phyloP scores from a whole-genome alignment of 371 early-diverging fungal species.

The Circinella minor region DNA sequence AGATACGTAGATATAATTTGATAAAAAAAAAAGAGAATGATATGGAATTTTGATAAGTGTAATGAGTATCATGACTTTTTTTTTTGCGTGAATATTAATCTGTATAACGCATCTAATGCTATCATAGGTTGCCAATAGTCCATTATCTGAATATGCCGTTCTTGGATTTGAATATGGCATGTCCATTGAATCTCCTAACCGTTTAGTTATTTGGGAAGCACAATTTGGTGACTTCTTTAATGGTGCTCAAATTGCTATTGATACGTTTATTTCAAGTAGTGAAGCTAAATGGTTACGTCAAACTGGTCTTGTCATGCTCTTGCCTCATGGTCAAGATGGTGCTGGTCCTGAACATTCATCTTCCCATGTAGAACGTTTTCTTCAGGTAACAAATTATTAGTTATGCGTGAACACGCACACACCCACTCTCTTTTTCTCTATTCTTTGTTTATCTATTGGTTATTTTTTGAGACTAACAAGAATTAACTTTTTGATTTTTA shows the following conservation, averaged over 20 bases:
- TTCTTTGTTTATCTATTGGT: neutral
- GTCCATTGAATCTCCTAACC: conserved; percentile 84
- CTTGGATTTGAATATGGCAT: conserved; percentile 96
- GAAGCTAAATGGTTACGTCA: conserved; percentile 96
- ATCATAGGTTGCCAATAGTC: conserved; percentile 86
- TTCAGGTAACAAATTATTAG: conserved; percentile 67
- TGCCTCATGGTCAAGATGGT: conserved; percentile 98
- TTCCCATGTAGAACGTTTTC: conserved; percentile 91
- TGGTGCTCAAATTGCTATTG: conserved; percentile 95
- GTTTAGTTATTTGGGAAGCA: conserved; percentile 94
- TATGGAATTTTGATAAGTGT: no score
- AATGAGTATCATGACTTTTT: no score
- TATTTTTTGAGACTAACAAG: neutral
- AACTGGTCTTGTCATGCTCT: conserved; percentile 86
- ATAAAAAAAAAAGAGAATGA: no score
- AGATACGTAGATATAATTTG: no score
- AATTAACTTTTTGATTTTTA: neutral
- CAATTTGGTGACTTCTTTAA: conserved; percentile 99
- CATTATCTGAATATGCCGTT: conserved; percentile 93
- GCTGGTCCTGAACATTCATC: conserved; percentile 97
- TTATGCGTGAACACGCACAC: no score
- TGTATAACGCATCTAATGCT: no score
- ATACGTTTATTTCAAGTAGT: conserved; percentile 87
- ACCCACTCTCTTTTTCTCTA: no score
- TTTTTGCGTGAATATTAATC: no score